Evolutionary conservation across 2,329 filamentous ascomycete genomes (phyloP).

Genomic region (Colletotrichum gigasporum): DNA sequence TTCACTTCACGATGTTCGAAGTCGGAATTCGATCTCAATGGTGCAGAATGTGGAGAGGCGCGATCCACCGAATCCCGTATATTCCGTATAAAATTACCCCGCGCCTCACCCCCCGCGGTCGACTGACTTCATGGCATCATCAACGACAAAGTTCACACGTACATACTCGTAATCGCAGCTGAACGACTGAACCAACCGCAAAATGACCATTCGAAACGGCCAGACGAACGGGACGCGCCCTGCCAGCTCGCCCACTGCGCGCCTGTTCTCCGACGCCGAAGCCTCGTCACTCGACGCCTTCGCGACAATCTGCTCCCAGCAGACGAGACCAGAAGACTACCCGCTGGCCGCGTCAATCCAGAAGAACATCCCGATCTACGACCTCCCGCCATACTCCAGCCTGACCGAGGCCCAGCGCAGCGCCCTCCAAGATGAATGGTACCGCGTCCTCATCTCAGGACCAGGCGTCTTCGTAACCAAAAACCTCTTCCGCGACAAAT

Average conservation of each 20-base stretch:
- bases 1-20: background rate
- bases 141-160: background rate
- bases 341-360: slow-evolving; percentile 55
- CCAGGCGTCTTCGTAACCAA: slow-evolving; percentile 69
- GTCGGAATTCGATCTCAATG: background rate
- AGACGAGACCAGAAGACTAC: slow-evolving; percentile 48
- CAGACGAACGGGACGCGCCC: background rate
- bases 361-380: slow-evolving; percentile 66
- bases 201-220: background rate
- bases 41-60: background rate
- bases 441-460: slow-evolving; percentile 63
- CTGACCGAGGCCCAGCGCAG: slow-evolving; percentile 36
- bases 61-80: background rate
- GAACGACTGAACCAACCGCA: background rate
- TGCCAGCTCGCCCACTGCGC: background rate
- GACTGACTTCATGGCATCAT: background rate
- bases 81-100: slow-evolving; percentile 6
- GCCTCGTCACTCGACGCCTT: slow-evolving; percentile 53
- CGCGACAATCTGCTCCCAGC: slow-evolving; percentile 53
- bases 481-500: slow-evolving; percentile 55
- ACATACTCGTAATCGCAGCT: background rate
- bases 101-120: background rate
- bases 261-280: slow-evolving; percentile 37
- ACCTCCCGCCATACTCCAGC: slow-evolving; percentile 48
- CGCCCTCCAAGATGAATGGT: slow-evolving; percentile 68